phyloP scores from a whole-genome alignment of 441 rosid species.

The Aquilaria agallochum region DNA sequence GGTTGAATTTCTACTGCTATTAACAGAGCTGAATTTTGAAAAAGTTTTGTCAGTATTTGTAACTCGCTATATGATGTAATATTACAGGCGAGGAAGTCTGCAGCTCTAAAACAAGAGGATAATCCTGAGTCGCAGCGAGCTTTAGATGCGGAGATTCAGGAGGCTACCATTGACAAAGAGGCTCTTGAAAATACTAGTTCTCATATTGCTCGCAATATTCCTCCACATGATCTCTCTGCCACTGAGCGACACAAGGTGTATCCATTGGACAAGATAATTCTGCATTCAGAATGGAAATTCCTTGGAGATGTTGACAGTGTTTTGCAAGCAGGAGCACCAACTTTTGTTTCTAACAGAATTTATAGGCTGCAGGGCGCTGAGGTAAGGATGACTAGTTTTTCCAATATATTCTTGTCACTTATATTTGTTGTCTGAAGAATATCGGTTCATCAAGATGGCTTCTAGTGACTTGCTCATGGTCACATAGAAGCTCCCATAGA shows the following conservation, averaged over 20 bases:
- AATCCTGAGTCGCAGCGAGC: slow-evolving; percentile 36
- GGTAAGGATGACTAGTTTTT: slow-evolving; percentile 32
- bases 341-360: slow-evolving; percentile 71
- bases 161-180: slow-evolving; percentile 37
- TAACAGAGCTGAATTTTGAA: no score
- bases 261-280: slow-evolving; percentile 73
- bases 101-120: slow-evolving; percentile 34
- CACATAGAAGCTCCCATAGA: no score
- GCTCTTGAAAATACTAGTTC: slow-evolving; percentile 42
- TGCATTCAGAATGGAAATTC: slow-evolving; percentile 58
- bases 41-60: no score
- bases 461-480: no score
- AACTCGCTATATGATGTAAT: not conserved
- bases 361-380: slow-evolving; percentile 39
- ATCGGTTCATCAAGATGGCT: no score
- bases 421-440: no score
- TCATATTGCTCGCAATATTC: slow-evolving; percentile 54
- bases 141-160: slow-evolving; percentile 33
- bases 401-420: no score
- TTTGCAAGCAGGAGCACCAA: slow-evolving; percentile 36
- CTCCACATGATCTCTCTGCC: slow-evolving; percentile 58
- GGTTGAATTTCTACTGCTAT: no score
- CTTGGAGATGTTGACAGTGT: slow-evolving; percentile 48
- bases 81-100: slow-evolving; percentile 38
- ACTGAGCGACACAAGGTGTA: slow-evolving; percentile 54